phyloP scores from a whole-genome alignment of 1,284 basidiomycete genomes.

The Cutaneotrichosporon cyanovorans region DNA sequence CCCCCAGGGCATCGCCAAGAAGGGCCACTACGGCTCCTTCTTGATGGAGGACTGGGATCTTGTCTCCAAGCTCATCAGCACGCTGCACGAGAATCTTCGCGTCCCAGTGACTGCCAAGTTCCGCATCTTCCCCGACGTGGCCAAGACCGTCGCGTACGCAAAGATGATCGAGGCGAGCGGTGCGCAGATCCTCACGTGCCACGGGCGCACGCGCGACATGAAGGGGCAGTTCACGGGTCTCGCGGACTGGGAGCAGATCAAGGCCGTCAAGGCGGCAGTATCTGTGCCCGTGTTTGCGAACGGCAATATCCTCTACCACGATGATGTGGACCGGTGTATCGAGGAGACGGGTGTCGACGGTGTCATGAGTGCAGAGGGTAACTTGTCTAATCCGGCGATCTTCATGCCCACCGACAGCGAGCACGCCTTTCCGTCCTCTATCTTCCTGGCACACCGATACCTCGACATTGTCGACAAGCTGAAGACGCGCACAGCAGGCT shows the following conservation, averaged over 20 bases:
- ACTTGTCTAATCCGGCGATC: conserved; percentile 85
- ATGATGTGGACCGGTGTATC: conserved; percentile 72
- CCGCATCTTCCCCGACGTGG: conserved; percentile 75
- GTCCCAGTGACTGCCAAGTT: conserved; percentile 96
- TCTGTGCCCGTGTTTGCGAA: conserved; percentile 92
- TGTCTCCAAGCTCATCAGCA: conserved; percentile 71
- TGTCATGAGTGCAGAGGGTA: conserved; percentile 92
- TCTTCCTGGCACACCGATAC: conserved; percentile 73
- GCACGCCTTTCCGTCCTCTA: conserved; percentile 56
- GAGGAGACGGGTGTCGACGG: conserved; percentile 77
- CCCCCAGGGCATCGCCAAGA: conserved; percentile 87
- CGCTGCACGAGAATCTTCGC: conserved; percentile 69
- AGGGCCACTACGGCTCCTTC: conserved; percentile 82
- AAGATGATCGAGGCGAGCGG: conserved; percentile 90
- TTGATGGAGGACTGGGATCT: conserved; percentile 92
- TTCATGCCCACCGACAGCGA: conserved; percentile 52
- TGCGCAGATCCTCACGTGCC: conserved; percentile 89
- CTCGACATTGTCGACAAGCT: conserved; percentile 68
- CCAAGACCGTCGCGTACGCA: conserved; percentile 87
- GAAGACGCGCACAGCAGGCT: conserved; percentile 62
- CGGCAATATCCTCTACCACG: conserved; percentile 82
- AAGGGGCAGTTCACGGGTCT: conserved; percentile 71
- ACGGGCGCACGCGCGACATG: conserved; percentile 84
- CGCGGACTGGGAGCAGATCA: conserved; percentile 78
- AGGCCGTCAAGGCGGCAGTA: conserved; percentile 76